Conservation (phyloP, 345 rosid species). For the Citrus australasica region DNA sequence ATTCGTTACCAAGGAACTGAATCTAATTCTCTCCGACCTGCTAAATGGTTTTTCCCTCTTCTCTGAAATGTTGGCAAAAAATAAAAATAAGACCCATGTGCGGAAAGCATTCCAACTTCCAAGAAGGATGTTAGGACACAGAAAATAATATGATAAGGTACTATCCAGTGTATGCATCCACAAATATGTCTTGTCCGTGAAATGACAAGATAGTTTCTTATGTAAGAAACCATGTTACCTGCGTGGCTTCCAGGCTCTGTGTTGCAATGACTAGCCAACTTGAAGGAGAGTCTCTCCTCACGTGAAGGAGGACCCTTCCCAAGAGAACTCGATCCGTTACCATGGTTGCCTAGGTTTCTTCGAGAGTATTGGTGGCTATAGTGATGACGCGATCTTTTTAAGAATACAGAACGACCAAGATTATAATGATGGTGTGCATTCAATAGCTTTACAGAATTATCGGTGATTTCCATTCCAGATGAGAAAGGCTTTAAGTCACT, state of each 20-base stretch:
- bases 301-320: constrained; percentile 30
- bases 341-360: constrained; percentile 39
- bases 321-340: constrained; percentile 44
- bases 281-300: constrained; percentile 40
- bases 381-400: constrained; percentile 55
- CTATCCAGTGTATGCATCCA: neutral
- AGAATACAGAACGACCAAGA: constrained; percentile 45
- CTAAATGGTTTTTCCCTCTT: constrained; percentile 32
- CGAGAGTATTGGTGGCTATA: constrained; percentile 52
- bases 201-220: neutral
- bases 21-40: constrained; percentile 45
- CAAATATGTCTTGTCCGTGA: neutral
- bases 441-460: constrained; percentile 30
- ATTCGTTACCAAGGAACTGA: constrained; percentile 33
- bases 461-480: constrained; percentile 30
- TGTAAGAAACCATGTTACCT: constrained; percentile 24
- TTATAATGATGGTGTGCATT: constrained; percentile 36
- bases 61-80: constrained; percentile 25
- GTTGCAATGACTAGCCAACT: constrained; percentile 30
- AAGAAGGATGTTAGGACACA: neutral
- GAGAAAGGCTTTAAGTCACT: constrained; percentile 30
- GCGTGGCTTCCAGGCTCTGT: constrained; percentile 25
- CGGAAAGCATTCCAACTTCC: neutral
- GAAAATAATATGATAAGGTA: neutral
- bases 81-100: neutral